These are phyloP conservation scores for Leishmania gerbilli DNA, from an alignment of 208 protist species.

Conservation along the genomic window DNA sequence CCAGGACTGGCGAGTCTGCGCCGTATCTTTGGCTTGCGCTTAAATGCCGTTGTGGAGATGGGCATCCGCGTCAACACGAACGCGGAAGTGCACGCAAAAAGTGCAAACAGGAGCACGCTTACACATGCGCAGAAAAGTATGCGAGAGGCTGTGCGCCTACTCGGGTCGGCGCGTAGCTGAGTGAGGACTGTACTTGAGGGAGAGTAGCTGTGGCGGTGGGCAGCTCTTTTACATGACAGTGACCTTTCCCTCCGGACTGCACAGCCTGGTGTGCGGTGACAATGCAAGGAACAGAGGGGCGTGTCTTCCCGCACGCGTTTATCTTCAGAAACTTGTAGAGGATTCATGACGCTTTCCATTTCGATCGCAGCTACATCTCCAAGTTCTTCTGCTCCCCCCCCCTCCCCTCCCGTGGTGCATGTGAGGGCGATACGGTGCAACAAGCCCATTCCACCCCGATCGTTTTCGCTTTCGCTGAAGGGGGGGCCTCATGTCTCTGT, in stretches of 20 bases:
- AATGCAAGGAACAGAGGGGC: background rate
- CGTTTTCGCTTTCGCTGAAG: background rate
- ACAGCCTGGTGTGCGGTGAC: background rate
- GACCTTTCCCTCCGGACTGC: background rate
- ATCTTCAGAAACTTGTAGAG: background rate
- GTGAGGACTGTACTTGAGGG: background rate
- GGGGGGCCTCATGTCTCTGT: background rate
- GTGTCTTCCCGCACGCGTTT: background rate
- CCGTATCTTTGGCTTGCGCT: background rate
- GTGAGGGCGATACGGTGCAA: background rate
- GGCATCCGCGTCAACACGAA: background rate
- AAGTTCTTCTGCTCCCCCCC: background rate
- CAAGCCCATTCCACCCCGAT: background rate
- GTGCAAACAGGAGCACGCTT: background rate
- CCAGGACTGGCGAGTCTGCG: background rate
- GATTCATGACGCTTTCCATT: background rate
- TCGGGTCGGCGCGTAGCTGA: background rate
- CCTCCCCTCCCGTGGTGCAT: background rate
- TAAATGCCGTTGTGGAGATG: too few relatives aligned
- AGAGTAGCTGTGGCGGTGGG: too few relatives aligned
- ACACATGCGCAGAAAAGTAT: background rate
- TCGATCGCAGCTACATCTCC: background rate
- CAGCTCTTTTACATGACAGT: too few relatives aligned
- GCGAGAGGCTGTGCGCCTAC: too few relatives aligned
- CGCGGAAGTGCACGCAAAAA: background rate